Evolutionary conservation across 148 eudicot genomes (phyloP).

Genomic region (Beta vulgaris): DNA sequence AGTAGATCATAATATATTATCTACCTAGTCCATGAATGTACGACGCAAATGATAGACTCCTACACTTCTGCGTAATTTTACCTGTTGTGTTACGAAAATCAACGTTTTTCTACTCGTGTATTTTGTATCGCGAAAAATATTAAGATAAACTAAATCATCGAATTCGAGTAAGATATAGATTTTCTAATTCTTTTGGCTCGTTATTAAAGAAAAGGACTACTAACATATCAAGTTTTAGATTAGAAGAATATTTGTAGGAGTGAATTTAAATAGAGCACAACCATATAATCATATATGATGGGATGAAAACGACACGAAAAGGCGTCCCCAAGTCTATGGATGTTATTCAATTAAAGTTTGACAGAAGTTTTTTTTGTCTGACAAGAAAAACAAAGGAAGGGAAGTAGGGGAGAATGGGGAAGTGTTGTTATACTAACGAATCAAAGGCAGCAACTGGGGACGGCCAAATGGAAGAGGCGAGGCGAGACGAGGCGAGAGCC

Average conservation of each 20-base stretch:
- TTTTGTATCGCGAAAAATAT: too few species aligned
- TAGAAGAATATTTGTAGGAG: not conserved
- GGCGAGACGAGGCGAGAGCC: conserved; percentile 11
- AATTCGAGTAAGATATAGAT: too few species aligned
- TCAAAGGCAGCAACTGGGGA: conserved; percentile 30
- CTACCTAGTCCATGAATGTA: too few species aligned
- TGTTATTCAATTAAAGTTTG: conserved; percentile 1
- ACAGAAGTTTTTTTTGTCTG: conserved; percentile 5
- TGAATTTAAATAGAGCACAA: not conserved
- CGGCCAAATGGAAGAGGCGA: conserved; percentile 26
- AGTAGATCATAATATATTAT: too few species aligned
- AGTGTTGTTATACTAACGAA: not conserved
- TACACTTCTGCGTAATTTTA: too few species aligned
- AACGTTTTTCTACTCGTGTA: too few species aligned
- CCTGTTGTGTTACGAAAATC: too few species aligned
- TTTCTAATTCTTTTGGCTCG: too few species aligned
- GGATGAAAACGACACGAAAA: conserved; percentile 9
- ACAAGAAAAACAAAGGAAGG: not conserved
- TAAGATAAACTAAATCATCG: too few species aligned
- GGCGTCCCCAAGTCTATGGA: conserved; percentile 33
- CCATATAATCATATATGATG: not conserved
- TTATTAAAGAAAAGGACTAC: not conserved
- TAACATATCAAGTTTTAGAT: too few species aligned
- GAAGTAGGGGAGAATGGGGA: not conserved
- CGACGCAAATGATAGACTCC: too few species aligned